phyloP scores from a whole-genome alignment of 306 rosid genomes.

The Sphenostylis stenocarpa region DNA sequence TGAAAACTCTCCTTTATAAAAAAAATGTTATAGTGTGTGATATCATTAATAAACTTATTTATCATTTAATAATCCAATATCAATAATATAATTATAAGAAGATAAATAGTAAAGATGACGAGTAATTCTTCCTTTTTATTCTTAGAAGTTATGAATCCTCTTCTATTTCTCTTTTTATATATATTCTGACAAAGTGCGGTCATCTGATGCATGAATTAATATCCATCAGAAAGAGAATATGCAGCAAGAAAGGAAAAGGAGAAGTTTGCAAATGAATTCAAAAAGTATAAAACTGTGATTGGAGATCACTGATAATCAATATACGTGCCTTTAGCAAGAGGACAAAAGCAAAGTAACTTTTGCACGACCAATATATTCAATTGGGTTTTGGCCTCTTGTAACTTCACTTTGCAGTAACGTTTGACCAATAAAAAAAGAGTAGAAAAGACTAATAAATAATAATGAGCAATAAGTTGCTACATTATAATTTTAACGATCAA shows the following conservation, averaged over 20 bases:
- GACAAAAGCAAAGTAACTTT: constrained; percentile 45
- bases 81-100: too few species aligned
- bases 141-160: too few species aligned
- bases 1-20: too few species aligned
- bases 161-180: too few species aligned
- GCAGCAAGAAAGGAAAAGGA: background rate
- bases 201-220: background rate
- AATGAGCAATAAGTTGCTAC: background rate
- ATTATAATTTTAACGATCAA: background rate
- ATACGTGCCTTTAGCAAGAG: constrained; percentile 4
- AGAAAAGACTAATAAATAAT: constrained; percentile 3
- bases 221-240: background rate
- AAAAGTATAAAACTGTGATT: background rate
- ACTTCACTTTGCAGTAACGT: constrained; percentile 44
- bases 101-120: too few species aligned
- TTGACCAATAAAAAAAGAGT: constrained; percentile 43
- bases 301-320: background rate
- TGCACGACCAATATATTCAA: constrained; percentile 36
- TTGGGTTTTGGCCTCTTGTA: constrained; percentile 19
- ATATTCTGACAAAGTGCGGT: too few species aligned
- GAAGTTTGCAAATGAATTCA: background rate
- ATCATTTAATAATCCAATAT: too few species aligned
- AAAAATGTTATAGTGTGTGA: too few species aligned
- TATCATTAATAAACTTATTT: too few species aligned
- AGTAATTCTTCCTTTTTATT: too few species aligned